Base-by-base conservation (phyloP, 2,329 filamentous ascomycete species). In the Cytospora leucostoma region DNA sequence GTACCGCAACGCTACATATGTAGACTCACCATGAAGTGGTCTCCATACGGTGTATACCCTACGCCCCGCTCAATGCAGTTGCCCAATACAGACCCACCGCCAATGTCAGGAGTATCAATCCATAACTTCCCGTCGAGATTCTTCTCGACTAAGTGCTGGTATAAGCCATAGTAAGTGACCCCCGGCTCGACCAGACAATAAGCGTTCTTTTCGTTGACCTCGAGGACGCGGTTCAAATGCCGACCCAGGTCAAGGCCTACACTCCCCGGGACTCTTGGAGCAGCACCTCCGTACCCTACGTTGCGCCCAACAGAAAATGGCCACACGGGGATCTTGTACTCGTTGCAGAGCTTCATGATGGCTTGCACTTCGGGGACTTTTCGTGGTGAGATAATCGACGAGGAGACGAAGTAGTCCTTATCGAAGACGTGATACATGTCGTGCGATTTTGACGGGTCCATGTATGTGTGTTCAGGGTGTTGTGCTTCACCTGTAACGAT, bases 111-210 rank as follows among this genome's bases (percentile, higher is more conserved):
- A 0, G 78, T 71, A 67, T 83, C 75, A 59, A 78, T 71, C 78
- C 77, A 78, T 68, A 82, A 65, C 56, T 74, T 70, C 27, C 76
- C 65, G 13, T 73, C 70, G 6, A 81, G 68, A 27, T 75, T 74
- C 57, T 75, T 71, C 68, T 75, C 71, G 65, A 76, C 71, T n/a
- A 84, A 70, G 58, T 81, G 76, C n/a, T 84, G 76, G 65, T 85
- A 77, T 8, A 86, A 72, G 34, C 77, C 77, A 61, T 79, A 78
- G 68, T 79, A 85, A 0, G 82, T 81, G 0, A 86, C 83, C 1
- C 84, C 83, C 0, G 84, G 84, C 68, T 86, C 83, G 5, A 86
- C 76, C 0, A 86, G 71, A 50, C 76, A 80, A 61, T 76, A 82
- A 21, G 79, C 80, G 50, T 77, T 78, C 17, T 82, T 78, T 0